Conservation (phyloP, 129 eudicot genomes). For the Helichrysum umbraculigerum region DNA sequence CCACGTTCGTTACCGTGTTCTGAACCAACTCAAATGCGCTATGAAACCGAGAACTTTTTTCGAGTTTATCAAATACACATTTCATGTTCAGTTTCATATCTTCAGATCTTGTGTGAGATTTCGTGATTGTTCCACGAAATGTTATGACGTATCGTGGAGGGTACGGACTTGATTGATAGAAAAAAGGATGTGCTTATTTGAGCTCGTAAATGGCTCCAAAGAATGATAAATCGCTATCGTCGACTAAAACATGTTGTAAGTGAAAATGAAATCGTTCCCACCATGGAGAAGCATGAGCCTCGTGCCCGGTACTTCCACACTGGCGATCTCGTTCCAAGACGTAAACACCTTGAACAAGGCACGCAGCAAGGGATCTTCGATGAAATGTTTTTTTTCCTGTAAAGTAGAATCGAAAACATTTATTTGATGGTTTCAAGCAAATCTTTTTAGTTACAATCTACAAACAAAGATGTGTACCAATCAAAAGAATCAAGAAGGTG, state of each 20-base stretch:
- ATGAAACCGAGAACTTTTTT: constrained; percentile 36
- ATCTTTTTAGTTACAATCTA: neutral
- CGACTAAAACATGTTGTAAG: constrained; percentile 44
- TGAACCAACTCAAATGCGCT: constrained; percentile 36
- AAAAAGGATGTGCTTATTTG: constrained; percentile 26
- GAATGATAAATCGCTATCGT: constrained; percentile 50
- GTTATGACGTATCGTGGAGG: constrained; percentile 65
- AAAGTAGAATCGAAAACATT: neutral
- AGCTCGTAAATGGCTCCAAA: constrained; percentile 72
- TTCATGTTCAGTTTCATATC: constrained; percentile 47
- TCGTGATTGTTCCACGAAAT: constrained; percentile 63
- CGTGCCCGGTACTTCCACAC: constrained; percentile 40
- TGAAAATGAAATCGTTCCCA: constrained; percentile 72
- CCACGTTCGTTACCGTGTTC: constrained; percentile 30
- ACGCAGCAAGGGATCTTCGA: constrained; percentile 69
- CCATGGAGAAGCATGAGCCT: constrained; percentile 69
- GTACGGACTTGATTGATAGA: constrained; percentile 9
- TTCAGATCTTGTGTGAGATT: constrained; percentile 45
- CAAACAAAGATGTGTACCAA: constrained; percentile 13
- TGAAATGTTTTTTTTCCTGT: constrained; percentile 62
- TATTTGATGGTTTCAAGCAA: neutral
- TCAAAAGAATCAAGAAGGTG: constrained; percentile 33
- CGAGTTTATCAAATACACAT: constrained; percentile 39
- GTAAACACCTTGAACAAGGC: constrained; percentile 65
- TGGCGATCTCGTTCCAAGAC: constrained; percentile 63